Percentiles rank a stretch among this genome's conserved stretches.
phyloP scores from a whole-genome alignment of 495 filamentous ascomycete genomes.

The Aspergillus campestris region DNA sequence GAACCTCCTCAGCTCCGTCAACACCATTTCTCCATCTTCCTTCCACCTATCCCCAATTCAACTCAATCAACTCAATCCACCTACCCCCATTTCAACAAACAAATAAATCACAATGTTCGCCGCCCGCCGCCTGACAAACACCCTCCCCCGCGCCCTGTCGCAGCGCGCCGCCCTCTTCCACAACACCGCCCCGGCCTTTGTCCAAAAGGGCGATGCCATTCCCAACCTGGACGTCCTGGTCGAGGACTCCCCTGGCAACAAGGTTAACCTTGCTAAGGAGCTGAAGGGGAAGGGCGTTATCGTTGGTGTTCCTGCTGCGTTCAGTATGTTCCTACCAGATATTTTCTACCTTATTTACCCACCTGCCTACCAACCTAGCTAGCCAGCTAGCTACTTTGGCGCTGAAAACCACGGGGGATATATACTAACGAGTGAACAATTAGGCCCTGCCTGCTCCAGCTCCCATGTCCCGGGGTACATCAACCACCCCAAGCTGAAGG shows the following conservation, averaged over 20 bases:
- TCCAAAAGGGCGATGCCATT: constrained; percentile 53
- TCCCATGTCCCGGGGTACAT: constrained; percentile 79
- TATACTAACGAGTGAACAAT: no score
- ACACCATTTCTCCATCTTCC: not conserved
- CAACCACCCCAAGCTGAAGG: constrained; percentile 60
- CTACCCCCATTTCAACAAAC: not conserved
- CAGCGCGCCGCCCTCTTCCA: constrained; percentile 37
- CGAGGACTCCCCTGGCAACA: constrained; percentile 62
- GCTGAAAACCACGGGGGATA: no score
- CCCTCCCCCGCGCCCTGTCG: constrained; percentile 25
- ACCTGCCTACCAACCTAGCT: no score
- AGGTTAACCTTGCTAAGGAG: constrained; percentile 75
- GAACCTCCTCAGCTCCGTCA: no score
- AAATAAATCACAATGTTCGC: constrained; percentile 29
- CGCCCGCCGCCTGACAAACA: constrained; percentile 31
- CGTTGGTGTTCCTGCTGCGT: constrained; percentile 86
- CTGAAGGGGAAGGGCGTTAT: constrained; percentile 67
- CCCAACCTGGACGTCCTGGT: constrained; percentile 54
- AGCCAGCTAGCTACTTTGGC: no score
- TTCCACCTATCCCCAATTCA: not conserved
- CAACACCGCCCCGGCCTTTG: constrained; percentile 45
- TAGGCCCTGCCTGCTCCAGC: constrained; percentile 65
- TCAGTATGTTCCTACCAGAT: constrained; percentile 44
- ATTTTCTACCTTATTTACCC: no score
- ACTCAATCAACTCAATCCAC: not conserved